phyloP scores from a whole-genome alignment of 2,329 filamentous ascomycete genomes.

The Phyllosticta citriasiana region DNA sequence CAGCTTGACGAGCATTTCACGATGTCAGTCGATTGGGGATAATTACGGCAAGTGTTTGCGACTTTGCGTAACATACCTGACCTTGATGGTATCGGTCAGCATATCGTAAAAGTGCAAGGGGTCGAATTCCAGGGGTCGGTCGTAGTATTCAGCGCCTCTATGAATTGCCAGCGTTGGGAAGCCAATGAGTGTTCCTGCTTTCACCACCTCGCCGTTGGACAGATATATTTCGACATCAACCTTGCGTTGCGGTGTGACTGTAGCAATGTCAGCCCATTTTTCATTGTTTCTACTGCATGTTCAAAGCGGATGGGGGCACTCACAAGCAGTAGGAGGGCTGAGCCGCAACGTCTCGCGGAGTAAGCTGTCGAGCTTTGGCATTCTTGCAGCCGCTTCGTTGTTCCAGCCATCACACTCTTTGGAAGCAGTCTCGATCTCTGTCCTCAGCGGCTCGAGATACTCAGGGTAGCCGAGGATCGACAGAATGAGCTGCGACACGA shows the following conservation, averaged over 20 bases:
- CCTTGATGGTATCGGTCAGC: background rate
- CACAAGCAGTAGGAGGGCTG: background rate
- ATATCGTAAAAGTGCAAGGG: background rate
- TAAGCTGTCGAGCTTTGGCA: conserved; percentile 3
- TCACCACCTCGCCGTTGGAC: background rate
- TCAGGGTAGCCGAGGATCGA: background rate
- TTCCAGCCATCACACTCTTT: background rate
- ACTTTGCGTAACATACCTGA: background rate
- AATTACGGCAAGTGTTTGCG: background rate
- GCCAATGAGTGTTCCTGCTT: background rate
- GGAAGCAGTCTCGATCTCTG: background rate
- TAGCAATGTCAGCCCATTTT: background rate
- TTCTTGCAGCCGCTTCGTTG: background rate
- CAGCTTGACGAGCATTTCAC: background rate
- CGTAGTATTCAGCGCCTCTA: background rate
- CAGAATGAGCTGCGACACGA: background rate
- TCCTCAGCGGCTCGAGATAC: background rate
- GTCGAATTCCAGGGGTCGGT: background rate
- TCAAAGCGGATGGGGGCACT: background rate
- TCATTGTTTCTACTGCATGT: background rate
- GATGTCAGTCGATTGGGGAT: background rate
- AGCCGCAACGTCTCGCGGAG: background rate
- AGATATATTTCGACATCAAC: background rate
- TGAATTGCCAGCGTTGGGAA: background rate
- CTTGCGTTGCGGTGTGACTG: background rate